Conservation (phyloP, 1,284 basidiomycete genomes). For the Rhodotorula sp. region DNA sequence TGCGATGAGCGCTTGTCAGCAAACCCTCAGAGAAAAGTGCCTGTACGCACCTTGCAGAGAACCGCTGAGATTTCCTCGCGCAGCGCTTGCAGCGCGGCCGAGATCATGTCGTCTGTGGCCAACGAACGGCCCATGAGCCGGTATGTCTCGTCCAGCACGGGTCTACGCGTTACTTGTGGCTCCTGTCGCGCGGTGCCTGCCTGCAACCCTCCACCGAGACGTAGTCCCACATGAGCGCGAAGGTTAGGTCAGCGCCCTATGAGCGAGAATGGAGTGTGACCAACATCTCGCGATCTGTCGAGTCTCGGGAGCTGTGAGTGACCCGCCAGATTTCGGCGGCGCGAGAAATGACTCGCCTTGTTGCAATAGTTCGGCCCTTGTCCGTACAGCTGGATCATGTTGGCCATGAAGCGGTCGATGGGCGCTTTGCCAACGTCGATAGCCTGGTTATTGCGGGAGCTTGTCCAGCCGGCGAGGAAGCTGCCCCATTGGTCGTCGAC, state of each 20-base stretch:
- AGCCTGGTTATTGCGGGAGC: neutral
- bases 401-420: too few relatives aligned
- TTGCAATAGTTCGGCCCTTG: neutral
- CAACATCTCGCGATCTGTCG: neutral
- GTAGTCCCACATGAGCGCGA: neutral
- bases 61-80: neutral
- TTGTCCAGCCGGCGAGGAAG: conserved; percentile 5
- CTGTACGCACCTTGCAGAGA: neutral
- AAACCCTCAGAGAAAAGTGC: neutral
- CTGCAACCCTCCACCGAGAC: neutral
- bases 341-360: neutral
- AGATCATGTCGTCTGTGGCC: neutral
- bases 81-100: neutral
- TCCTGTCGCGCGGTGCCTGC: neutral
- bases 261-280: neutral
- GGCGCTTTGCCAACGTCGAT: conserved; percentile 1
- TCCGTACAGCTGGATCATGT: neutral
- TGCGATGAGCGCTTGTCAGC: neutral
- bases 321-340: neutral
- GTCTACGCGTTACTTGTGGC: neutral
- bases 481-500: neutral
- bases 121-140: neutral
- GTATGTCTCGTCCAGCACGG: too few relatives aligned
- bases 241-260: neutral
- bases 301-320: neutral